Percentiles rank a stretch among this genome's conserved stretches.
These are phyloP conservation scores for Neofusicoccum sp. DNA, from an alignment of 2,329 filamentous ascomycete genomes.

Conservation along the genomic window DNA sequence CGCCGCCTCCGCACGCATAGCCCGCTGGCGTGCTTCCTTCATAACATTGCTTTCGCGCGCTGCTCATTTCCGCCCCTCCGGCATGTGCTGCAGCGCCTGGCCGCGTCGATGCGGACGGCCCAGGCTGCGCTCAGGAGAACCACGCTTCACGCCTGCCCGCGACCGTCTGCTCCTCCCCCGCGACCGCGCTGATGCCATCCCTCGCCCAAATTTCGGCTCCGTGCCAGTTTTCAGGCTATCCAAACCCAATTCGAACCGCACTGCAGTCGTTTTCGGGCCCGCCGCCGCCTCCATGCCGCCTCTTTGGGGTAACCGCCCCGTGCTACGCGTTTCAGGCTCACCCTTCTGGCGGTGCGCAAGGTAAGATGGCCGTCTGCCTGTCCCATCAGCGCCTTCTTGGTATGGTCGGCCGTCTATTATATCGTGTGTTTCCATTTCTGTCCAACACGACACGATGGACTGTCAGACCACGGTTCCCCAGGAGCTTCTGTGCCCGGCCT, in stretches of 20 bases:
- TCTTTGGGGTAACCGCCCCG: conserved; percentile 1
- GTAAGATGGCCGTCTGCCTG: conserved; percentile 4
- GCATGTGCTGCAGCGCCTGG: background rate
- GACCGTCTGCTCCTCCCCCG: background rate
- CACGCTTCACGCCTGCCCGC: background rate
- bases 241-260: conserved; percentile 15
- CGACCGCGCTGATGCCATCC: background rate
- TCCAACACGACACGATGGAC: conserved; percentile 1
- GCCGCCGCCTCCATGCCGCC: background rate
- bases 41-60: background rate
- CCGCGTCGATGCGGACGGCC: background rate
- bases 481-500: background rate
- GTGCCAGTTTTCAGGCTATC: background rate
- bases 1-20: background rate
- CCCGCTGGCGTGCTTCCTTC: conserved; percentile 4
- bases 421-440: conserved; percentile 9
- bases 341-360: conserved; percentile 4
- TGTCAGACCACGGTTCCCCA: conserved; percentile 2
- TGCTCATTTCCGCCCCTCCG: conserved; percentile 5
- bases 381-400: conserved; percentile 1
- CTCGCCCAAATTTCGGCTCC: conserved; percentile 9
- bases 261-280: background rate
- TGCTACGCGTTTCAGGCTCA: conserved; percentile 11
- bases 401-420: background rate
- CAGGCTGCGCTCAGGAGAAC: background rate